Percentiles rank a stretch among this genome's conserved stretches.
Evolutionary conservation across 108 stramenopile genomes (phyloP).

Genomic region (Skeletonema potamos): DNA sequence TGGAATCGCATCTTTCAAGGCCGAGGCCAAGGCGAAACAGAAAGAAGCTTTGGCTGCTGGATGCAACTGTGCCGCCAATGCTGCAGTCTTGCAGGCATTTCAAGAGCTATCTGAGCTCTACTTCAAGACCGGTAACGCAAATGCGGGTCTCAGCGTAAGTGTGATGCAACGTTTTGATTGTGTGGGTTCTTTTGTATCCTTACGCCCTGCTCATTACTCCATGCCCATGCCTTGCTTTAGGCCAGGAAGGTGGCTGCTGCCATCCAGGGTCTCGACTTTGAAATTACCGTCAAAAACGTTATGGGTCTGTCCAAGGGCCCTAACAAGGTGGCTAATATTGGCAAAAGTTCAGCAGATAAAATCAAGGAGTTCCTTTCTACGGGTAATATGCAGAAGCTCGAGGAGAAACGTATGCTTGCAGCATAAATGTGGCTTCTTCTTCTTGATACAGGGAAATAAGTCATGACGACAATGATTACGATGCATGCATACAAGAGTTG

Average conservation of each 20-base stretch:
- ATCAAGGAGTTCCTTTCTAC: conserved; percentile 70
- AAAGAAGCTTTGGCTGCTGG: conserved; percentile 39
- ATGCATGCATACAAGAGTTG: neutral
- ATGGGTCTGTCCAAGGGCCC: conserved; percentile 75
- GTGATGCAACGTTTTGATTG: conserved; percentile 5
- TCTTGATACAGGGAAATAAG: neutral
- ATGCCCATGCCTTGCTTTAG: neutral
- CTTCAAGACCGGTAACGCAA: conserved; percentile 62
- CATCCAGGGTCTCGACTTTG: conserved; percentile 55
- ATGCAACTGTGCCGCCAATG: conserved; percentile 64
- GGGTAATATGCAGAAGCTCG: conserved; percentile 76
- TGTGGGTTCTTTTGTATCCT: neutral
- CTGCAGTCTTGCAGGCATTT: conserved; percentile 49
- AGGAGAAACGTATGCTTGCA: conserved; percentile 56
- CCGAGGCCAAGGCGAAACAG: conserved; percentile 37
- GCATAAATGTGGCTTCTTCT: neutral
- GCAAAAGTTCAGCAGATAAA: conserved; percentile 67
- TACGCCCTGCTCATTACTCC: neutral
- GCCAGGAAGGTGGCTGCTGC: conserved; percentile 53
- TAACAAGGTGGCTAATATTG: conserved; percentile 71
- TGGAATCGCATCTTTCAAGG: conserved; percentile 60
- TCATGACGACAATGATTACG: neutral
- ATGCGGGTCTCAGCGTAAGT: conserved; percentile 34
- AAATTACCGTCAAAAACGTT: conserved; percentile 75
- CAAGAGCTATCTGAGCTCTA: conserved; percentile 45